phyloP scores from a whole-genome alignment of 805 yeast genomes.

The Teunomyces cretensis region DNA sequence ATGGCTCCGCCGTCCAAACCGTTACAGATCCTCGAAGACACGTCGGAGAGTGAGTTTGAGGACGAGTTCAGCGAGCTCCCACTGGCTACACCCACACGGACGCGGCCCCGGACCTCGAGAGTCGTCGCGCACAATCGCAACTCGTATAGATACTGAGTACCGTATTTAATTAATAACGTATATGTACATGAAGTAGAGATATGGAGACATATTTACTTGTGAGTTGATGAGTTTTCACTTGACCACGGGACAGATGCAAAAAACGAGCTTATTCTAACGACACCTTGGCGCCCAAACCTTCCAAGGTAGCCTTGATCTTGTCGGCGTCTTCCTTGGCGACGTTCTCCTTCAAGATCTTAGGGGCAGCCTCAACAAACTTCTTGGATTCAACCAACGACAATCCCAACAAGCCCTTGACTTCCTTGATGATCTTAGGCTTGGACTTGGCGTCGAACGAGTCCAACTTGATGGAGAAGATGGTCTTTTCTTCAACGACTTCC shows the following conservation, averaged over 20 bases:
- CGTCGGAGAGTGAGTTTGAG: slow-evolving; percentile 14
- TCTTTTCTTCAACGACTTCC: slow-evolving; percentile 85
- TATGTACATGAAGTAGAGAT: background rate
- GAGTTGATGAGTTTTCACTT: background rate
- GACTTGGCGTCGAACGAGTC: slow-evolving; percentile 93
- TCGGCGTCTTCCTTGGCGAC: slow-evolving; percentile 98
- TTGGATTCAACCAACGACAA: slow-evolving; percentile 94
- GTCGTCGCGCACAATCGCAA: background rate
- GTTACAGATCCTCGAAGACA: background rate
- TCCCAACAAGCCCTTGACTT: slow-evolving; percentile 88
- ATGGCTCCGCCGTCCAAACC: background rate
- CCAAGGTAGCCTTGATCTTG: slow-evolving; percentile 88
- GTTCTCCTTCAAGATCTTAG: slow-evolving; percentile 92
- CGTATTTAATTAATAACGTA: background rate
- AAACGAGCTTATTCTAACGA: slow-evolving; percentile 61
- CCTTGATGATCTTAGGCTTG: slow-evolving; percentile 97
- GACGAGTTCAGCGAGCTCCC: slow-evolving; percentile 11
- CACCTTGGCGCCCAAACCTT: slow-evolving; percentile 93
- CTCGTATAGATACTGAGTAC: background rate
- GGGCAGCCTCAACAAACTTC: slow-evolving; percentile 97
- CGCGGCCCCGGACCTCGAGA: background rate
- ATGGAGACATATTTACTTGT: background rate
- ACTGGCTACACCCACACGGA: background rate
- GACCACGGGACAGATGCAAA: too few relatives aligned
- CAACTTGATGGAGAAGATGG: slow-evolving; percentile 86